Evolutionary conservation across 805 yeast genomes (phyloP).

Genomic region (Martiniozyma abietophila): DNA sequence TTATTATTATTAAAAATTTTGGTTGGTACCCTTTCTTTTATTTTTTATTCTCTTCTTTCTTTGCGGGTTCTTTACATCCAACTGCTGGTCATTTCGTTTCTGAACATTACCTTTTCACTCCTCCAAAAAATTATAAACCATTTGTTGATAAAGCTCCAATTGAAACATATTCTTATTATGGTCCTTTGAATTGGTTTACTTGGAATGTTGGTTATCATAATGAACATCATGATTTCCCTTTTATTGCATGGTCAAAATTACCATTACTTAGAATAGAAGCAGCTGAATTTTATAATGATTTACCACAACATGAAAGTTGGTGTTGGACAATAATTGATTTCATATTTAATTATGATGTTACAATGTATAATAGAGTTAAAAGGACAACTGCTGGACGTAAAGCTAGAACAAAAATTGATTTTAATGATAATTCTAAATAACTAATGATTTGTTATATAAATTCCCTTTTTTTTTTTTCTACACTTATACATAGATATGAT

Average conservation of each 20-base stretch:
- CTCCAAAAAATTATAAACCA: slow-evolving; percentile 29
- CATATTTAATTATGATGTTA: slow-evolving; percentile 54
- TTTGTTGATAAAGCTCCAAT: slow-evolving; percentile 42
- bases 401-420: slow-evolving; percentile 26
- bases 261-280: slow-evolving; percentile 60
- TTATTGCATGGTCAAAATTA: slow-evolving; percentile 79
- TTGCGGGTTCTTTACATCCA: slow-evolving; percentile 90
- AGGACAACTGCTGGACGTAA: slow-evolving; percentile 34
- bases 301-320: slow-evolving; percentile 78
- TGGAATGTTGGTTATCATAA: slow-evolving; percentile 95
- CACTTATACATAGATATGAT: background rate
- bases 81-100: slow-evolving; percentile 94
- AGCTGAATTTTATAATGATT: slow-evolving; percentile 68
- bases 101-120: slow-evolving; percentile 77
- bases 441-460: no score
- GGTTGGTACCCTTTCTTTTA: slow-evolving; percentile 59
- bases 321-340: slow-evolving; percentile 65
- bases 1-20: slow-evolving; percentile 46
- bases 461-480: no score
- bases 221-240: slow-evolving; percentile 95
- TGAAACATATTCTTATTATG: slow-evolving; percentile 87
- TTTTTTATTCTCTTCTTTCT: slow-evolving; percentile 65
- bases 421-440: slow-evolving; percentile 26
- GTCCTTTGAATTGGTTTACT: slow-evolving; percentile 63
- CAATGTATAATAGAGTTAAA: slow-evolving; percentile 76